These are phyloP conservation scores for Solanum virginianum DNA, from an alignment of 257 asterid genomes.

Conservation along the genomic window DNA sequence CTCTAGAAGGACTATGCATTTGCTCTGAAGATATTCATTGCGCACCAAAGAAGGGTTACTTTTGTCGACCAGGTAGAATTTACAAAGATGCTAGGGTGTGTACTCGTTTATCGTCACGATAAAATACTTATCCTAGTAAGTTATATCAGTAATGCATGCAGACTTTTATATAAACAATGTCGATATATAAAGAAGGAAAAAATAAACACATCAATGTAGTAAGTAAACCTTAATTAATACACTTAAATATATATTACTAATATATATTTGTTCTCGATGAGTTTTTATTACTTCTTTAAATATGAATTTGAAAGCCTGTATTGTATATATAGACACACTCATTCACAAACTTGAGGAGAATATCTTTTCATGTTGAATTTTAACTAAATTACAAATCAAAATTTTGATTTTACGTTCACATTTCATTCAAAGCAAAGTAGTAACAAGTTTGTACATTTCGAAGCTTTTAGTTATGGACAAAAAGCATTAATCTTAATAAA, in stretches of 20 bases:
- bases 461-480: neutral
- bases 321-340: too few relatives aligned
- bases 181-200: neutral
- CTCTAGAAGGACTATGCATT: slow-evolving; percentile 16
- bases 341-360: neutral
- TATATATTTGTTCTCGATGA: neutral
- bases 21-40: slow-evolving; percentile 16
- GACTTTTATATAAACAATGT: neutral
- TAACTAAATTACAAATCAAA: neutral
- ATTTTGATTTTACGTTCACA: neutral
- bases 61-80: slow-evolving; percentile 11
- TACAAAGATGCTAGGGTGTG: slow-evolving; percentile 17
- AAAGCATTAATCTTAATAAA: neutral
- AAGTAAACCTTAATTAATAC: neutral
- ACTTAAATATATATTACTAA: neutral
- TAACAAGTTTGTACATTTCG: neutral
- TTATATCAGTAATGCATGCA: neutral
- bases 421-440: neutral
- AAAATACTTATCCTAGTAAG: too few relatives aligned
- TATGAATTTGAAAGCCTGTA: too few relatives aligned
- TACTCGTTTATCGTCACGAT: neutral
- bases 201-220: neutral
- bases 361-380: too few relatives aligned
- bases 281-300: neutral
- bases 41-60: slow-evolving; percentile 13